Evolutionary conservation across 352 stramenopile genomes (phyloP), one percentile per base, ranked within the genome.

Genomic region (Phytophthora sp.): DNA sequence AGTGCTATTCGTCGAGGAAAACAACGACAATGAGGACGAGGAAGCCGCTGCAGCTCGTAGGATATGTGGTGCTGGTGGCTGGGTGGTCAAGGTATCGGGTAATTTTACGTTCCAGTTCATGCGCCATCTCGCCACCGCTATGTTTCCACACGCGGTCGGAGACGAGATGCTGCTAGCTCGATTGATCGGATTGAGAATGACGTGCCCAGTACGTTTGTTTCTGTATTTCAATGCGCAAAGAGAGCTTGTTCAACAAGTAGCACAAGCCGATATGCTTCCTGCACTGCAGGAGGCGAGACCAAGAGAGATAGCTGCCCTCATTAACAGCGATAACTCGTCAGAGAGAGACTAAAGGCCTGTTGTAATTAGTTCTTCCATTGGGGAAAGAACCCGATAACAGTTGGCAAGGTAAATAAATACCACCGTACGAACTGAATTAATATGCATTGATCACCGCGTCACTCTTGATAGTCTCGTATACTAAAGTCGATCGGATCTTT

Each of bases 391-490:
- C n/a, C n/a, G n/a, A n/a, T n/a, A n/a, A n/a, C n/a, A n/a, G n/a
- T n/a, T n/a, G n/a, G n/a, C n/a, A n/a, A n/a, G n/a, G n/a, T n/a
- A n/a, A n/a, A n/a, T n/a, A n/a, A n/a, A n/a, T n/a, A n/a, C n/a
- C n/a, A n/a, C n/a, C n/a, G n/a, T n/a, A n/a, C n/a, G n/a, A n/a
- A n/a, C n/a, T n/a, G n/a, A n/a, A n/a, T n/a, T n/a, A n/a, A n/a
- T n/a, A n/a, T n/a, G n/a, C n/a, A n/a, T n/a, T n/a, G n/a, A n/a
- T n/a, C n/a, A n/a, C n/a, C n/a, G 49, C 20, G 9, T 74, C 59
- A 26, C 52, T 48, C 13, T 66, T 75, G 55, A 90, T 86, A 3
- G 45, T 59, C 50, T 87, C 66, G 65, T 79, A 88, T 31, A 87
- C 76, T 28, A 73, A 34, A 0, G 73, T 78, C 13, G 77, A 74